These are phyloP conservation scores for Exserohilum turcica DNA, from an alignment of 2,329 filamentous ascomycete species.

Conservation along the genomic window DNA sequence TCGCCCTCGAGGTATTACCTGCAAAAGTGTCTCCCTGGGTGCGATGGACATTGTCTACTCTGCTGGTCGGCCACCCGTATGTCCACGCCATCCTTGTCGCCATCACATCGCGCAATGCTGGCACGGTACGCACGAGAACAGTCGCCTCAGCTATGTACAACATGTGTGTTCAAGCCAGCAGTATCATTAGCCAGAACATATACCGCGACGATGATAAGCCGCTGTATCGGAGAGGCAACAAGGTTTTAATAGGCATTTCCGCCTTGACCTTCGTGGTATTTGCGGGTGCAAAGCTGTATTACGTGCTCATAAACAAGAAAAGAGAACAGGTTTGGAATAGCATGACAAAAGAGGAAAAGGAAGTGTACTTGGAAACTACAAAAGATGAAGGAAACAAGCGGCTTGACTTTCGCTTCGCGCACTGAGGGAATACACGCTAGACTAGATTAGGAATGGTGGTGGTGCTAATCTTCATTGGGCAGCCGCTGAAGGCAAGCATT, in stretches of 20 bases:
- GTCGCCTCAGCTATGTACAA: slow-evolving; percentile 53
- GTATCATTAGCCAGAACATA: slow-evolving; percentile 51
- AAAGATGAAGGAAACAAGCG: slow-evolving; percentile 47
- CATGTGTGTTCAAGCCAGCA: slow-evolving; percentile 43
- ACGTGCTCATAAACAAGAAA: slow-evolving; percentile 56
- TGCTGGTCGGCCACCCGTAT: slow-evolving; percentile 52
- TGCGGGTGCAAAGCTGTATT: slow-evolving; percentile 59
- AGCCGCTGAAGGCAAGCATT: neutral
- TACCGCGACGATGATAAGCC: slow-evolving; percentile 60
- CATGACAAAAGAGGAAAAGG: slow-evolving; percentile 44
- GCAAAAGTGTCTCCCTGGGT: slow-evolving; percentile 43
- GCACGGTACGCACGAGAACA: slow-evolving; percentile 51
- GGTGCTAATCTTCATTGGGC: neutral
- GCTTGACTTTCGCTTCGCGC: slow-evolving; percentile 25
- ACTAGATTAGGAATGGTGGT: neutral
- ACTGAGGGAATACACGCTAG: neutral
- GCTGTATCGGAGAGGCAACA: slow-evolving; percentile 60
- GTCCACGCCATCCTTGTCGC: slow-evolving; percentile 53
- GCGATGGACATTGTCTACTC: slow-evolving; percentile 46
- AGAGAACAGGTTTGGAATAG: slow-evolving; percentile 37
- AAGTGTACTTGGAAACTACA: slow-evolving; percentile 44
- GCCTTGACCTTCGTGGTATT: slow-evolving; percentile 58
- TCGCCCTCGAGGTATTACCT: slow-evolving; percentile 45
- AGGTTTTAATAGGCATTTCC: slow-evolving; percentile 58
- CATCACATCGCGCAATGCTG: slow-evolving; percentile 51